These are phyloP conservation scores for Zoysia matrella DNA, from an alignment of 202 grass and related monocot genomes.

Conservation along the genomic window DNA sequence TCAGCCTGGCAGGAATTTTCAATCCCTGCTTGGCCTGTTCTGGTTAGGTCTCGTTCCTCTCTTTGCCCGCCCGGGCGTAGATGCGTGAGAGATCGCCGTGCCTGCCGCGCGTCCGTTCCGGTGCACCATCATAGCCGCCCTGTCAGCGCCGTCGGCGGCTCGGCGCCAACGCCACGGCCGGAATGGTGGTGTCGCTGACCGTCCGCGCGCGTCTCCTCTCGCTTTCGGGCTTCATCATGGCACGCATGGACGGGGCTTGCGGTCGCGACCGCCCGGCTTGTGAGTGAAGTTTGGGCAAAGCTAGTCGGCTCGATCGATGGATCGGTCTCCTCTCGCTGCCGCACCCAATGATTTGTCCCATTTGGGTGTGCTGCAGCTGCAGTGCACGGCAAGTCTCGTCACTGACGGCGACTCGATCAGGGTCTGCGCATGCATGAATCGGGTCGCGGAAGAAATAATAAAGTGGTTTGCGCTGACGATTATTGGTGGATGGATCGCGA, in stretches of 20 bases:
- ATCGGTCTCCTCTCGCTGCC: no score
- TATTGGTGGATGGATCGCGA: background rate
- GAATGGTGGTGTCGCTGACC: conserved; percentile 22
- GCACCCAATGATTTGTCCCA: conserved; percentile 6
- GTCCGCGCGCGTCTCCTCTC: background rate
- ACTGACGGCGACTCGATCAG: background rate
- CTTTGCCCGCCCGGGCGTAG: background rate
- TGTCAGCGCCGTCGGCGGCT: background rate
- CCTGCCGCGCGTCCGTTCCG: background rate
- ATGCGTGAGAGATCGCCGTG: background rate
- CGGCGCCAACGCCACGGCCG: background rate
- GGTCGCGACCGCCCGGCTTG: background rate
- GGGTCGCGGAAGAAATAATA: background rate
- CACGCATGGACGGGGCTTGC: background rate
- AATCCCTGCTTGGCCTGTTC: conserved; percentile 10
- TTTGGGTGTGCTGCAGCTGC: background rate
- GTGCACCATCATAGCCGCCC: conserved; percentile 11
- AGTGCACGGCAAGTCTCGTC: conserved; percentile 15
- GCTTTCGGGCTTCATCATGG: background rate
- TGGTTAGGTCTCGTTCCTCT: background rate
- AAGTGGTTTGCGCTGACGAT: background rate
- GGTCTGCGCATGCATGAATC: background rate
- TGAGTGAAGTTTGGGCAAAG: conserved; percentile 21
- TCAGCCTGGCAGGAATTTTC: conserved; percentile 34
- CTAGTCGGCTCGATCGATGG: no score